These are phyloP conservation scores for Halophytophthora polymorphica DNA, from an alignment of 352 stramenopile species.

Conservation along the genomic window DNA sequence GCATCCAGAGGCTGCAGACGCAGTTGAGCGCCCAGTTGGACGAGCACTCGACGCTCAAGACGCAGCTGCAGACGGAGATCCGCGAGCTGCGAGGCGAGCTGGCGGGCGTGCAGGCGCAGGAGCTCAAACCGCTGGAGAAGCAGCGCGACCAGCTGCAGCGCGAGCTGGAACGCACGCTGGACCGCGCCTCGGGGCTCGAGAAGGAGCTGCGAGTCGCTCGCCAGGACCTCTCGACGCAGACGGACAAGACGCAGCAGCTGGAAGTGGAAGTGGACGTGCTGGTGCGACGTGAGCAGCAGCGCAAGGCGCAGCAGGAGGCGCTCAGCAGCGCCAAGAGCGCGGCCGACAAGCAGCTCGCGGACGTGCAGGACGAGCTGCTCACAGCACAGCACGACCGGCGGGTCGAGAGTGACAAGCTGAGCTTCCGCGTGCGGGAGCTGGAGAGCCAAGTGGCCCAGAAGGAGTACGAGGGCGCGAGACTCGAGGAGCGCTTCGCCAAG, in stretches of 20 bases:
- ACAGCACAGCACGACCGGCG: slow-evolving; percentile 26
- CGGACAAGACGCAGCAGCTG: slow-evolving; percentile 28
- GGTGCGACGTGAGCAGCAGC: slow-evolving; percentile 41
- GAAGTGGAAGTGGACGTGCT: slow-evolving; percentile 45
- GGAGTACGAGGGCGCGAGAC: slow-evolving; percentile 42
- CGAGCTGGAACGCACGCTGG: slow-evolving; percentile 30
- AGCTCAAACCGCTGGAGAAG: slow-evolving; percentile 35
- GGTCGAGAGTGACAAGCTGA: slow-evolving; percentile 45
- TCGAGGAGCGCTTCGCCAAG: slow-evolving; percentile 47
- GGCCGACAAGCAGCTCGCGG: slow-evolving; percentile 32
- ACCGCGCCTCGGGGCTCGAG: slow-evolving; percentile 21
- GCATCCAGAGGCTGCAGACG: slow-evolving; percentile 22
- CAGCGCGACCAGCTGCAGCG: slow-evolving; percentile 32
- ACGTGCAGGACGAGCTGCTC: slow-evolving; percentile 31
- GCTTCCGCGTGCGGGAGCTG: slow-evolving; percentile 38
- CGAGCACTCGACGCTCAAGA: slow-evolving; percentile 17
- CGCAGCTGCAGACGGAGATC: slow-evolving; percentile 27
- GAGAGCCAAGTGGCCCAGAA: slow-evolving; percentile 47
- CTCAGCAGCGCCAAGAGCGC: slow-evolving; percentile 25
- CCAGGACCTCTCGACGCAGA: slow-evolving; percentile 21
- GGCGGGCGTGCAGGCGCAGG: slow-evolving; percentile 17
- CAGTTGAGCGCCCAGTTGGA: slow-evolving; percentile 30
- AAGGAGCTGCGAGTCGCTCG: slow-evolving; percentile 30
- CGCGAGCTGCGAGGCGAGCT: slow-evolving; percentile 27
- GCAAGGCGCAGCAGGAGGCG: slow-evolving; percentile 35